A percentile compares a stretch with the other conserved stretches of the same genome.
These are phyloP conservation scores for Xerocomus amazonicus DNA, from an alignment of 1,284 basidiomycete species.

Conservation along the genomic window DNA sequence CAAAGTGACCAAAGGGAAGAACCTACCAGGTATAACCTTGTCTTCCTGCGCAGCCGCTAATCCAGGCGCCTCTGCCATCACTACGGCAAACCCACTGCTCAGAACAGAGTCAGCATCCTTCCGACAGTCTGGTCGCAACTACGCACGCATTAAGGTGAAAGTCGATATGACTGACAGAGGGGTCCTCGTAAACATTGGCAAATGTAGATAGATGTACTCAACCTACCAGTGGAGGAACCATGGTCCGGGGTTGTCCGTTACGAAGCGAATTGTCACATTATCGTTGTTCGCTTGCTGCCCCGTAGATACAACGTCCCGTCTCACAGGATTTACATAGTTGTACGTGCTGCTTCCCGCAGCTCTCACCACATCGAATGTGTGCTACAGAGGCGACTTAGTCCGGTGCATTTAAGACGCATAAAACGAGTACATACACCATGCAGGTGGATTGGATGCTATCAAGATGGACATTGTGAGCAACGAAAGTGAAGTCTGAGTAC, in stretches of 20 bases:
- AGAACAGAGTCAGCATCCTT: neutral
- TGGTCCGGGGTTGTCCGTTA: constrained; percentile 31
- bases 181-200: neutral
- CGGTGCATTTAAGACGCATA: too few species aligned
- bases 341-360: constrained; percentile 17
- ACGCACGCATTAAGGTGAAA: constrained; percentile 16
- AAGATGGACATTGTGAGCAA: neutral
- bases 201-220: too few species aligned
- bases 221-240: constrained; percentile 28
- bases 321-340: constrained; percentile 28
- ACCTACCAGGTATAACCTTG: neutral
- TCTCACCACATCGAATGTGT: constrained; percentile 35
- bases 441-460: constrained; percentile 30
- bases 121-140: neutral
- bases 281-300: constrained; percentile 20
- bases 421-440: constrained; percentile 22
- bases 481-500: neutral
- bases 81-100: constrained; percentile 20
- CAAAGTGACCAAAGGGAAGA: neutral
- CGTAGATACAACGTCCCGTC: constrained; percentile 24
- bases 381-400: constrained; percentile 16
- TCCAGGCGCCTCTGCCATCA: constrained; percentile 19
- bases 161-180: constrained; percentile 23
- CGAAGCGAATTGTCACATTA: constrained; percentile 33
- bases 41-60: constrained; percentile 13